Percentiles rank a stretch among this genome's conserved stretches.
phyloP scores from a whole-genome alignment of 202 grass and related monocot species.

The Panicum hallii region DNA sequence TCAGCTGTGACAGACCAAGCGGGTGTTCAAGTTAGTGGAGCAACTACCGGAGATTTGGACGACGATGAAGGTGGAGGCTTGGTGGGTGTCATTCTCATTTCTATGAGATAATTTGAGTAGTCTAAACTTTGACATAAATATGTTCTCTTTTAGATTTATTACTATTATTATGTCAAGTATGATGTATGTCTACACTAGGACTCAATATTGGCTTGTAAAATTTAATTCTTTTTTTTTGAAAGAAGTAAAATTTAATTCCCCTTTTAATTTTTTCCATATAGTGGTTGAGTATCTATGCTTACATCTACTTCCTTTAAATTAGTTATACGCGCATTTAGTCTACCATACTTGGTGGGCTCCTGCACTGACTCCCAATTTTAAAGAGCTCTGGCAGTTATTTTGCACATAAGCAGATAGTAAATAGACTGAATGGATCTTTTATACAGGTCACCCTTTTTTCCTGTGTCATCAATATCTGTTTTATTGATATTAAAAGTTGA shows the following conservation, averaged over 20 bases:
- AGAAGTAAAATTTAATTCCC: not conserved
- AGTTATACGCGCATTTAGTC: not conserved
- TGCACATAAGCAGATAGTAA: not conserved
- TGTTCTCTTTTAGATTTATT: slow-evolving; percentile 2
- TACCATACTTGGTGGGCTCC: not conserved
- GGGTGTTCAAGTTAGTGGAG: slow-evolving; percentile 65
- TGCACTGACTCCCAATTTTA: not conserved
- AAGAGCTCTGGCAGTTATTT: not conserved
- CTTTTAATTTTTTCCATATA: not conserved
- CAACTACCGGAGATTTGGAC: slow-evolving; percentile 88
- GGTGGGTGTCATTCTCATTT: slow-evolving; percentile 59
- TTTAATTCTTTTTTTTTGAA: not conserved
- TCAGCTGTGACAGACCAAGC: slow-evolving; percentile 93
- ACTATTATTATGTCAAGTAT: slow-evolving; percentile 21
- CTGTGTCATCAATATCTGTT: not conserved
- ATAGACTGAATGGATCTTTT: not conserved
- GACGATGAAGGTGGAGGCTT: slow-evolving; percentile 97
- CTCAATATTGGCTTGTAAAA: not conserved
- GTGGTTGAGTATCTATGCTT: not conserved
- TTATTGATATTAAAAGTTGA: not conserved
- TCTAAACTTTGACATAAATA: slow-evolving; percentile 13
- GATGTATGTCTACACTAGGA: not conserved
- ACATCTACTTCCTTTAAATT: not conserved
- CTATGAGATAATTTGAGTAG: not conserved
- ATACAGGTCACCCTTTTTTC: not conserved